Evolutionary conservation across 495 filamentous ascomycete genomes (phyloP), one percentile per base, ranked within the genome.

Genomic region (Penicillium longicatenatum): DNA sequence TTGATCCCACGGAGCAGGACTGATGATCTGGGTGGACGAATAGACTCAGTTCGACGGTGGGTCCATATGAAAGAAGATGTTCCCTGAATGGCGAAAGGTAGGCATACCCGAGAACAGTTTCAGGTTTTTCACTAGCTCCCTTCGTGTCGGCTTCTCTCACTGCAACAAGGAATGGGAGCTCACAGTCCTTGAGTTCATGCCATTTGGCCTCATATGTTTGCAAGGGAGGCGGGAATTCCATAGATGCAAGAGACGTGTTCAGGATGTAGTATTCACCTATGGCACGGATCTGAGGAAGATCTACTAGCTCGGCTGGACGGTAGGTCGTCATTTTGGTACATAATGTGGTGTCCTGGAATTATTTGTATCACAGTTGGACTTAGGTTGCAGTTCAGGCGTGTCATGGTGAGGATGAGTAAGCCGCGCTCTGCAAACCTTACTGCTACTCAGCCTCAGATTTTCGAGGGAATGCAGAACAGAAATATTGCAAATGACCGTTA

Each of bases 261-360:
- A 52, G 50, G 33, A 75, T 60, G 51, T 75, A 69, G 42, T 69
- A 58, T 19, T 54, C 63, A 57, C 71, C 67, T 56, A 75, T 72
- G 24, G 50, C 56, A 1, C 51, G 57, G 51, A 73, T 55, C 39
- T 70, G 65, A 9, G 63, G 57, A 12, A 74, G 53, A 48, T 72
- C 64, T 10, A 49, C 41, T 9, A 55, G 21, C 5, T 46, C 63
- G 14, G 64, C 65, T 4, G 54, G 37, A 12, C 65, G 69, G 53
- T 57, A 60, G 1, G 30, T 59, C 3, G 48, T 29, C 61, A 64
- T 64, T 10, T 49, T n/a, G n/a, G n/a, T n/a, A n/a, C n/a, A n/a
- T n/a, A n/a, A n/a, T n/a, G n/a, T n/a, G n/a, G n/a, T n/a, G n/a
- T n/a, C n/a, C n/a, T n/a, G n/a, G n/a, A n/a, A n/a, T n/a, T n/a